These are phyloP conservation scores for Ustilago lituana DNA, from an alignment of 1,284 basidiomycete genomes.

Conservation along the genomic window DNA sequence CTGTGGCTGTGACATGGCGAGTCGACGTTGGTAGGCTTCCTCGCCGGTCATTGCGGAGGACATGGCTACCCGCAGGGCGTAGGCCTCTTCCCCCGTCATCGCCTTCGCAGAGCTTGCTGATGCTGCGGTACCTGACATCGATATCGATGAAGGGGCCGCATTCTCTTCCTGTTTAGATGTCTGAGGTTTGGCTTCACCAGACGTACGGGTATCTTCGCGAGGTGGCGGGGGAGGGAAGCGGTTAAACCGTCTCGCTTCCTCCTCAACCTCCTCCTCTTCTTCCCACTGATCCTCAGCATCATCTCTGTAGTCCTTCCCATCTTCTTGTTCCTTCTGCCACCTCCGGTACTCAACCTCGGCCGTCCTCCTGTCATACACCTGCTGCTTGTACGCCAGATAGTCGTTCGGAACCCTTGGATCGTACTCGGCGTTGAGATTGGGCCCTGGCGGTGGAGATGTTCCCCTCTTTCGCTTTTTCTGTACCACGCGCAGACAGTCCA, in stretches of 20 bases:
- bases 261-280: slow-evolving; percentile 20
- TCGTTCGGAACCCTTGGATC: slow-evolving; percentile 62
- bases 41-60: slow-evolving; percentile 21
- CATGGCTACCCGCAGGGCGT: slow-evolving; percentile 26
- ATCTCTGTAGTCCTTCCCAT: slow-evolving; percentile 7
- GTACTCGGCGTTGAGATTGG: slow-evolving; percentile 59
- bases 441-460: slow-evolving; percentile 28
- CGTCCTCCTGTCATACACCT: slow-evolving; percentile 45
- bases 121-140: too few species aligned
- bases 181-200: not conserved
- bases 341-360: slow-evolving; percentile 18
- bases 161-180: not conserved
- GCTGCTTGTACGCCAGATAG: slow-evolving; percentile 52
- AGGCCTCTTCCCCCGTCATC: slow-evolving; percentile 41
- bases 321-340: slow-evolving; percentile 24
- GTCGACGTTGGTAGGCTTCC: slow-evolving; percentile 35
- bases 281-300: slow-evolving; percentile 13
- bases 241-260: slow-evolving; percentile 1
- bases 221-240: not conserved
- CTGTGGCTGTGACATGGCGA: slow-evolving; percentile 30
- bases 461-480: slow-evolving; percentile 41
- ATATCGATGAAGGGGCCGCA: too few species aligned
- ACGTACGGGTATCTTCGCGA: not conserved
- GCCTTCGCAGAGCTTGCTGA: not conserved
- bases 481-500: too few species aligned